Evolutionary conservation across 148 eudicot species (phyloP).

Genomic region (Vaccinium corymbosum): DNA sequence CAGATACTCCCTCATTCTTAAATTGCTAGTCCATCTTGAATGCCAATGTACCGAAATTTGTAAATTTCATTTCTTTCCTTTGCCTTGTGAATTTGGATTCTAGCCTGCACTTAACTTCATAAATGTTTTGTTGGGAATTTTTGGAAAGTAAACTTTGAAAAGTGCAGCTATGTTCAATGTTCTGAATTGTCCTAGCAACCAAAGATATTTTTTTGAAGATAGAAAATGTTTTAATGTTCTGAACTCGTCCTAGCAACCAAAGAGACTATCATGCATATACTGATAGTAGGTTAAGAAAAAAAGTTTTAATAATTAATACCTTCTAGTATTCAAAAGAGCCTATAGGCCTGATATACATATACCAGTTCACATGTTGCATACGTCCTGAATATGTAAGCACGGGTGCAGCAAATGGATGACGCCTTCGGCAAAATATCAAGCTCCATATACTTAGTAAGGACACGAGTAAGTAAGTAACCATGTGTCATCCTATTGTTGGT

Average conservation of each 20-base stretch:
- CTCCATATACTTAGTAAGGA: not conserved
- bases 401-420: not conserved
- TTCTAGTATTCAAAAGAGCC: not conserved
- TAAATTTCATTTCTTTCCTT: not conserved
- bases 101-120: not conserved
- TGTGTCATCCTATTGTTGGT: not conserved
- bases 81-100: not conserved
- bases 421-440: not conserved
- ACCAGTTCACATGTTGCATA: not conserved
- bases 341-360: not conserved
- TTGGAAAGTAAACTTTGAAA: not conserved
- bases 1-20: not conserved
- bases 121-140: not conserved
- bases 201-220: not conserved
- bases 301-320: not conserved
- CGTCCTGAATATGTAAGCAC: not conserved
- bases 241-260: not conserved
- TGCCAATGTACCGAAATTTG: not conserved
- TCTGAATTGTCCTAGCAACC: not conserved
- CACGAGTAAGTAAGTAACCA: not conserved
- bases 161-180: not conserved
- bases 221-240: not conserved
- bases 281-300: not conserved
- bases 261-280: not conserved
- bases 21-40: not conserved